Evolutionary conservation across 2,329 filamentous ascomycete genomes (phyloP).

Genomic region (Colletotrichum cereale): DNA sequence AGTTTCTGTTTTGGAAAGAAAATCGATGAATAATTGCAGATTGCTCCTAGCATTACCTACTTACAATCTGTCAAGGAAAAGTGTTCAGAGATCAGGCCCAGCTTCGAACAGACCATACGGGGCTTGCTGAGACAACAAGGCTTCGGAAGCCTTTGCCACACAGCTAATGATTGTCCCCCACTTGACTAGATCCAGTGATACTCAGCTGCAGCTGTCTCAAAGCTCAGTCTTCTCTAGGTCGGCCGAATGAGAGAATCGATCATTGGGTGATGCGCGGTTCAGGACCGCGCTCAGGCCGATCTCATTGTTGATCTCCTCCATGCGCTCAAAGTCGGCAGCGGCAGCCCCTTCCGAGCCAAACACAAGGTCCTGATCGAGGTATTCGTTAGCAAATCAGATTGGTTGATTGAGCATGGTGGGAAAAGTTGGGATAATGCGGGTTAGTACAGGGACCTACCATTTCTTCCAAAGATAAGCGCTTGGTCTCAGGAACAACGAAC

Average conservation of each 20-base stretch:
- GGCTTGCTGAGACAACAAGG: background rate
- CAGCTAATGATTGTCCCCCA: too few species aligned
- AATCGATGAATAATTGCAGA: background rate
- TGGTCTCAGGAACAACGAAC: constrained; percentile 75
- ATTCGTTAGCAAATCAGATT: background rate
- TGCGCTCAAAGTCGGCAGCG: constrained; percentile 75
- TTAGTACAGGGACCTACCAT: constrained; percentile 57
- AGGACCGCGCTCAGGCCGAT: constrained; percentile 66
- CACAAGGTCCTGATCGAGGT: constrained; percentile 67
- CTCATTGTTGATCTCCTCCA: constrained; percentile 79
- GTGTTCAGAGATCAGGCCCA: background rate
- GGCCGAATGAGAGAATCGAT: constrained; percentile 1
- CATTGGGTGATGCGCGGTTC: constrained; percentile 4
- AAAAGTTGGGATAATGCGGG: too few species aligned
- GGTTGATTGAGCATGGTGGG: too few species aligned
- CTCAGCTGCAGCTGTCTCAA: background rate
- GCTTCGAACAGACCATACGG: background rate
- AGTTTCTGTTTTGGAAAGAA: background rate
- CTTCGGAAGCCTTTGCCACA: background rate
- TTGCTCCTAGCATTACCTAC: background rate
- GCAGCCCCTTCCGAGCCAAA: constrained; percentile 77
- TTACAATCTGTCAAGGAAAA: background rate
- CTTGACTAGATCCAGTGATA: background rate
- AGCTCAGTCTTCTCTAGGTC: constrained; percentile 27
- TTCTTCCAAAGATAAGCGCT: constrained; percentile 73